Evolutionary conservation across 1,284 basidiomycete genomes (phyloP), one percentile per base, ranked within the genome.

Genomic region (Cutaneotrichosporon arboriforme): DNA sequence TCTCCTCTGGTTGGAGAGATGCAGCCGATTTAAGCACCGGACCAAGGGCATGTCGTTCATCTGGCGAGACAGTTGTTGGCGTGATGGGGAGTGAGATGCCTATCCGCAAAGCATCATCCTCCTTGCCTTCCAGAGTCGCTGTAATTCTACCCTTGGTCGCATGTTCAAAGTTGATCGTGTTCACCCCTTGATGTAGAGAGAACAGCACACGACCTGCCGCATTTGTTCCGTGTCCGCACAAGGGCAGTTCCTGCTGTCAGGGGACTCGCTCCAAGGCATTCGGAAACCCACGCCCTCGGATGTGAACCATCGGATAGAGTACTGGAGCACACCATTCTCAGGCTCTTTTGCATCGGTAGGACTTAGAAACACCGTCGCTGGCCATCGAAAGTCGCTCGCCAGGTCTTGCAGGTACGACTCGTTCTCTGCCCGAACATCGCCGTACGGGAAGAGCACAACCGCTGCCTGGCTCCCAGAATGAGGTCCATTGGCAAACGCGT

Each of bases 211-310:
- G 14, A 4, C 67, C 56, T 0, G 69, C 49, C 0, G 67, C 69
- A 1, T 67, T 54, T 1, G 67, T 69, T 3, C 65, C 67, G 52
- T 71, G 69, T 1, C 69, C 69, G 54, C 69, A 71, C 14, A 71
- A 52, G 1, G 49, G 44, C 1, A 66, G 61, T 60, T 71, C 69
- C 67, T 70, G 46, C 17, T 13, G 39, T 51, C 34, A 54, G 49
- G 34, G 7, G 14, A 3, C 18, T 20, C 31, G 14, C 3, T 26
- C 15, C n/a, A 8, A 8, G 14, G 33, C 41, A 43, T n/a, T n/a
- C n/a, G 17, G 7, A 18, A 13, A 44, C 68, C 34, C 38, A 70
- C 68, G 14, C 53, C 60, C 21, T 46, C 51, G 8, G 64, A 59
- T 1, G 65, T 68, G 40, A 62, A 69, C 67, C 67, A 71, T 21